phyloP scores from a whole-genome alignment of 176 grass and related monocot genomes.

The Carex cristatella region DNA sequence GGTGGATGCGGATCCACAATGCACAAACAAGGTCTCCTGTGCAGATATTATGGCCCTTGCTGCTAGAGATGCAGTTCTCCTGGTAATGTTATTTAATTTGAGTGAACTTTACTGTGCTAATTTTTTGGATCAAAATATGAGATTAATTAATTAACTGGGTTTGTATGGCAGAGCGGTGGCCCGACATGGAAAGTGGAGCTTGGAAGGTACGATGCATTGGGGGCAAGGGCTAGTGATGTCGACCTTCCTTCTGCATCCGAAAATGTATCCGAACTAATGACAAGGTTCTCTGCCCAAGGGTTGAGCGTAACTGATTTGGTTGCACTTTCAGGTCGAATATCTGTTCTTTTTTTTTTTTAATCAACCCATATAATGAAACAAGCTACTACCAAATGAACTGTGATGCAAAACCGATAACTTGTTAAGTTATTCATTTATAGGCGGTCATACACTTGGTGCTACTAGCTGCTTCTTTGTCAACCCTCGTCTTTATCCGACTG shows the following conservation, averaged over 20 bases:
- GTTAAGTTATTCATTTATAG: background rate
- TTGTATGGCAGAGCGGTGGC: constrained; percentile 34
- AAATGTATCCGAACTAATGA: constrained; percentile 37
- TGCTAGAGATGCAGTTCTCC: constrained; percentile 44
- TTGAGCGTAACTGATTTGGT: constrained; percentile 55
- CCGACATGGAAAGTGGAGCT: constrained; percentile 69
- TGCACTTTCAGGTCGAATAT: constrained; percentile 45
- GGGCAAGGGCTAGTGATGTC: constrained; percentile 44
- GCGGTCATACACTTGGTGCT: constrained; percentile 65
- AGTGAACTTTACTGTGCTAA: background rate
- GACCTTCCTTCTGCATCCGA: constrained; percentile 30
- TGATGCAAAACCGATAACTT: too few species aligned
- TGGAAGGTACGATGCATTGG: constrained; percentile 51
- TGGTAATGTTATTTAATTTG: constrained; percentile 21
- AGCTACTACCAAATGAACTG: background rate
- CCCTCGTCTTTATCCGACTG: constrained; percentile 35
- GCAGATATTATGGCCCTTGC: constrained; percentile 60
- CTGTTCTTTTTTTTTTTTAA: background rate
- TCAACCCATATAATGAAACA: background rate
- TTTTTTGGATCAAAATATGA: background rate
- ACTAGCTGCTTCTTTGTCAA: constrained; percentile 54
- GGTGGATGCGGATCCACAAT: constrained; percentile 46
- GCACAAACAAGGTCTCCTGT: constrained; percentile 52
- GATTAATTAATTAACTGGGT: background rate
- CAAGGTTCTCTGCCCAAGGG: constrained; percentile 41